Percentiles rank a stretch among this genome's conserved stretches.
Evolutionary conservation across 2,329 filamentous ascomycete species (phyloP).

Genomic region (Falciphora oryzae): DNA sequence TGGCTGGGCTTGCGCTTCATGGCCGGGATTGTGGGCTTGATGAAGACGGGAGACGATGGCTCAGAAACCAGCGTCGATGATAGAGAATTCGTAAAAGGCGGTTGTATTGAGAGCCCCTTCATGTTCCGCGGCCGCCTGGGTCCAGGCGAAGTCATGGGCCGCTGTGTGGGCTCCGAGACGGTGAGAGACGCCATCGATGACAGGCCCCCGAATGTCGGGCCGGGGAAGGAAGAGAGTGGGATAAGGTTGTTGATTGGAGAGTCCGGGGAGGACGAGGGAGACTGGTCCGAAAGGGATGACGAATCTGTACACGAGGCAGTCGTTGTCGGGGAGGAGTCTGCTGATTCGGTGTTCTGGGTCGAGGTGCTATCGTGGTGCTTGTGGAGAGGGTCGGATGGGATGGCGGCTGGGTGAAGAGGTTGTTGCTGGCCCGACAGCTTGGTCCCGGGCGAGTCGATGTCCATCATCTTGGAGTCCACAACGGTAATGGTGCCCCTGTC

Average conservation of each 20-base stretch:
- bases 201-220: slow-evolving; percentile 48
- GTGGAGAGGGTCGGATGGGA: slow-evolving; percentile 48
- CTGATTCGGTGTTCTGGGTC: slow-evolving; percentile 73
- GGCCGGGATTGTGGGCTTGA: slow-evolving; percentile 68
- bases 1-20: slow-evolving; percentile 72
- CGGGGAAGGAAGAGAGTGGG: slow-evolving; percentile 63
- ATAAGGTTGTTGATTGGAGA: slow-evolving; percentile 68
- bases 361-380: slow-evolving; percentile 74
- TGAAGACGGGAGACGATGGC: slow-evolving; percentile 69
- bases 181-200: slow-evolving; percentile 42
- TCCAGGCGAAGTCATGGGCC: slow-evolving; percentile 63
- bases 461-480: slow-evolving; percentile 47
- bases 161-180: slow-evolving; percentile 37
- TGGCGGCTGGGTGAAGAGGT: slow-evolving; percentile 33
- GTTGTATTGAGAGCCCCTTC: slow-evolving; percentile 77
- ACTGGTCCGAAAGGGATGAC: slow-evolving; percentile 82
- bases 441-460: slow-evolving; percentile 35
- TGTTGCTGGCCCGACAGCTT: slow-evolving; percentile 28
- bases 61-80: slow-evolving; percentile 52
- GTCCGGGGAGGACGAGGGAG: slow-evolving; percentile 82
- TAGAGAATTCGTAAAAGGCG: slow-evolving; percentile 43
- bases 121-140: slow-evolving; percentile 73
- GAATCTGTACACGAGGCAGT: slow-evolving; percentile 91
- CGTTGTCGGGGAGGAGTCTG: slow-evolving; percentile 91
- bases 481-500: slow-evolving; percentile 49